A percentile compares a stretch with the other conserved stretches of the same genome.
phyloP scores from a whole-genome alignment of 2,329 filamentous ascomycete species.

The Xylaria hypoxylon region DNA sequence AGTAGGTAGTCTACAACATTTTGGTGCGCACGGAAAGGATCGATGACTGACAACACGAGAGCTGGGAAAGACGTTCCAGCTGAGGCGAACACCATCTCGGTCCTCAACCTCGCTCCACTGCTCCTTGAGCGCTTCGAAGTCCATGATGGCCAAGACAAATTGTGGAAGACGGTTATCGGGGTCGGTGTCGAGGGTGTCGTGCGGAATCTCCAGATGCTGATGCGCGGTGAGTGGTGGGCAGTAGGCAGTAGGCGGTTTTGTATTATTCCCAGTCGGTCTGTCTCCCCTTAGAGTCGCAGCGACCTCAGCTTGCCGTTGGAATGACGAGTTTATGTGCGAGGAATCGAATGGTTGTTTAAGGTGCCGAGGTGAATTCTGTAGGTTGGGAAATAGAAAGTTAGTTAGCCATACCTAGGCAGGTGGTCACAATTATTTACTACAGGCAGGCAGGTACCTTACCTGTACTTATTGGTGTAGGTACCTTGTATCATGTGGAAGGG shows the following conservation, averaged over 20 bases:
- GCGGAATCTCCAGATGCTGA: constrained; percentile 6
- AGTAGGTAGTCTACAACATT: constrained; percentile 44
- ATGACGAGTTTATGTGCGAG: background rate
- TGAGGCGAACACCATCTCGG: constrained; percentile 92
- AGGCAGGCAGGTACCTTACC: too few species aligned
- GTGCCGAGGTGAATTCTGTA: constrained; percentile 6
- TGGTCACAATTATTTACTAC: constrained; percentile 11
- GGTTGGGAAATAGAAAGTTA: background rate
- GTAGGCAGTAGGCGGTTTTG: constrained; percentile 2
- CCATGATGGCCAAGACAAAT: constrained; percentile 67
- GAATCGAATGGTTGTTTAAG: constrained; percentile 3
- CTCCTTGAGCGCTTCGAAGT: constrained; percentile 93
- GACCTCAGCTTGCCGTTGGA: constrained; percentile 2
- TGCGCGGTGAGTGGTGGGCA: too few species aligned
- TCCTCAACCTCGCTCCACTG: constrained; percentile 98
- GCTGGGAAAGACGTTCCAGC: constrained; percentile 99
- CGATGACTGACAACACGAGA: constrained; percentile 83
- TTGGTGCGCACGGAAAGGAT: constrained; percentile 33
- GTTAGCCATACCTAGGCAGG: background rate
- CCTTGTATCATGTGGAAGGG: constrained; percentile 28
- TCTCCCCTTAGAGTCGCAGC: constrained; percentile 5
- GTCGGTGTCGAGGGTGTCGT: constrained; percentile 3
- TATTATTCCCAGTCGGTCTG: background rate
- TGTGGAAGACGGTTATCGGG: constrained; percentile 26
- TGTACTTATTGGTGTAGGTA: background rate